Conservation (phyloP, 2,329 filamentous ascomycete genomes). For the Aureobasidium mangrovei region DNA sequence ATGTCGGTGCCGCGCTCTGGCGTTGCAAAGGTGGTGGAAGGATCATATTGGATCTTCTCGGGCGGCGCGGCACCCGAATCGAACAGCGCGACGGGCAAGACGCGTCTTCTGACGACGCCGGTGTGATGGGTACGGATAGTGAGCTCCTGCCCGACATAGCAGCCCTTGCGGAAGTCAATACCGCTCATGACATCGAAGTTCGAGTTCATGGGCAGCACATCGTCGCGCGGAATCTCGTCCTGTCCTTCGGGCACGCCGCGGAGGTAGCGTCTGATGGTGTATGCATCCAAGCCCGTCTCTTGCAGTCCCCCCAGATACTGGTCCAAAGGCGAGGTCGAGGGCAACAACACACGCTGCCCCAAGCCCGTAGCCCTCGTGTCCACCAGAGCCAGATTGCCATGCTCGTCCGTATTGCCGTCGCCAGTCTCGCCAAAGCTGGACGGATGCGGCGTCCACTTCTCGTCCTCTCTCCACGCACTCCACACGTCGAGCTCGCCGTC, state of each 20-base stretch:
- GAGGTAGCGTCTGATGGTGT: slow-evolving; percentile 69
- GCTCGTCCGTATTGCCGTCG: slow-evolving; percentile 8
- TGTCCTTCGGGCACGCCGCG: slow-evolving; percentile 80
- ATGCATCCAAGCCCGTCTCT: slow-evolving; percentile 40
- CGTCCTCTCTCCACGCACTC: slow-evolving; percentile 60
- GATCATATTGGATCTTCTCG: slow-evolving; percentile 41
- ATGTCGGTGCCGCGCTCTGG: slow-evolving; percentile 38
- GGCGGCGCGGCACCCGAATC: slow-evolving; percentile 34
- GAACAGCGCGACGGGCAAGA: slow-evolving; percentile 74
- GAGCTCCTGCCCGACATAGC: slow-evolving; percentile 93
- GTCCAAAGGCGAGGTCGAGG: slow-evolving; percentile 27
- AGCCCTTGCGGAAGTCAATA: slow-evolving; percentile 91
- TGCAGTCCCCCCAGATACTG: slow-evolving; percentile 28
- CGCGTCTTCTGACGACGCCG: slow-evolving; percentile 83
- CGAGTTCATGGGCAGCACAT: slow-evolving; percentile 73
- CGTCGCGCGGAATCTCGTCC: slow-evolving; percentile 61
- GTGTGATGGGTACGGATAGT: slow-evolving; percentile 93
- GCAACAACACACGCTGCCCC: slow-evolving; percentile 27
- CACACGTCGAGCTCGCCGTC: slow-evolving; percentile 59
- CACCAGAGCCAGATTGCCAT: slow-evolving; percentile 32
- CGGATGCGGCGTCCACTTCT: slow-evolving; percentile 28
- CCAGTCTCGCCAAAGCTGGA: neutral
- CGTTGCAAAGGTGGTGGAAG: slow-evolving; percentile 27
- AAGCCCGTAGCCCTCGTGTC: slow-evolving; percentile 30
- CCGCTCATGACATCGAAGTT: slow-evolving; percentile 81